Conservation (phyloP, 495 filamentous ascomycete species). For the Acidiella bohemica region DNA sequence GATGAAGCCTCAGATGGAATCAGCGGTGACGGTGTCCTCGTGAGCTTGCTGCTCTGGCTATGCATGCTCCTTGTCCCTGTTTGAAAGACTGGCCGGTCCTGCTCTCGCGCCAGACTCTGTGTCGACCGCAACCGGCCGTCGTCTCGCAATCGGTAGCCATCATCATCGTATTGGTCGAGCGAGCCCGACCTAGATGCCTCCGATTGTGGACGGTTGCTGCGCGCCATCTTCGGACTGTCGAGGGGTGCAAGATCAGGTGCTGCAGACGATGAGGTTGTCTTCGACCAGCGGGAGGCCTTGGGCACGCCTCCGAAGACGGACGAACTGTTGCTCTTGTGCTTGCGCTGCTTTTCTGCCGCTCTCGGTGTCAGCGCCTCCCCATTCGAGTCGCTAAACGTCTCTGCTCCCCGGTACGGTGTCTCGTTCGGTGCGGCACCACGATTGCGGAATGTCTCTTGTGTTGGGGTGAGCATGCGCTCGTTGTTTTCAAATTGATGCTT, state of each 20-base stretch:
- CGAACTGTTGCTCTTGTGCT: conserved; percentile 80
- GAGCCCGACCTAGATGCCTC: conserved; percentile 53
- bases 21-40: conserved; percentile 45
- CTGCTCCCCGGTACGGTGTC: conserved; percentile 56
- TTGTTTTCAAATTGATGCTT: conserved; percentile 25
- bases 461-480: conserved; percentile 30
- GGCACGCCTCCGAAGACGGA: conserved; percentile 57
- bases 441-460: conserved; percentile 34
- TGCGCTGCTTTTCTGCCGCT: conserved; percentile 63
- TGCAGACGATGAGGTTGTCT: conserved; percentile 78
- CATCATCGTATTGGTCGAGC: conserved; percentile 30
- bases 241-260: conserved; percentile 25
- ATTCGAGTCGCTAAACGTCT: conserved; percentile 33
- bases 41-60: conserved; percentile 19
- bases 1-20: conserved; percentile 33
- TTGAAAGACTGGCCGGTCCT: conserved; percentile 23
- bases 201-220: conserved; percentile 40
- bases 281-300: conserved; percentile 93
- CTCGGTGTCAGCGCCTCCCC: conserved; percentile 67
- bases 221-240: conserved; percentile 36
- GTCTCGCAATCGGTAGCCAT: conserved; percentile 49
- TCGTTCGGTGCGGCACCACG: conserved; percentile 40
- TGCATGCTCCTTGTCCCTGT: conserved; percentile 25
- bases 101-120: conserved; percentile 38
- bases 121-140: conserved; percentile 61